Conservation (phyloP, 2,329 filamentous ascomycete species). For the Microcera coccophila region DNA sequence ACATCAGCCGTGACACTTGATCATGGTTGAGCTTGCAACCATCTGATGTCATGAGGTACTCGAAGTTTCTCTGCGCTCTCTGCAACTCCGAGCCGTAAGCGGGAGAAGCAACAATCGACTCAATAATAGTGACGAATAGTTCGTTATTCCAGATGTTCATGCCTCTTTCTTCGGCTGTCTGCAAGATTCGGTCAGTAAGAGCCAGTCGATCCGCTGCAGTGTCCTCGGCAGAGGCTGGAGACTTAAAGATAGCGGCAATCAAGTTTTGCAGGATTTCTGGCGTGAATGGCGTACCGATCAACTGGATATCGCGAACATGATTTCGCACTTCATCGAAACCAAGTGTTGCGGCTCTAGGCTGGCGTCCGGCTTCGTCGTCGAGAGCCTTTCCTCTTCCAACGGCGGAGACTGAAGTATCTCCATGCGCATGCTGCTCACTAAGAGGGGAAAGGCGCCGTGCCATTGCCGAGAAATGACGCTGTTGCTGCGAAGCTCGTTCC, state of each 20-base stretch:
- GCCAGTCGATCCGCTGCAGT: slow-evolving; percentile 30
- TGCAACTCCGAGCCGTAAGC: slow-evolving; percentile 32
- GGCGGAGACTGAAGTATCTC: neutral
- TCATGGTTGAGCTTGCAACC: slow-evolving; percentile 37
- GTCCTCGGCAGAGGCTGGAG: slow-evolving; percentile 15
- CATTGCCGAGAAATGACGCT: slow-evolving; percentile 33
- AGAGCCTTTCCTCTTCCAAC: neutral
- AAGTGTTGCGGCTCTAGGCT: neutral
- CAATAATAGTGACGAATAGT: slow-evolving; percentile 47
- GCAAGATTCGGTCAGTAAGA: slow-evolving; percentile 42
- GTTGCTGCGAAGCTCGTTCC: slow-evolving; percentile 33
- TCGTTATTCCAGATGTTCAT: slow-evolving; percentile 42
- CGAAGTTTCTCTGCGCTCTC: slow-evolving; percentile 42
- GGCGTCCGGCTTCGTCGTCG: too few species aligned
- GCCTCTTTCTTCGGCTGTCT: slow-evolving; percentile 44
- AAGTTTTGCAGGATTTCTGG: slow-evolving; percentile 36
- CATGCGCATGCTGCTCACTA: neutral
- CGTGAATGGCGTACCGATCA: slow-evolving; percentile 35
- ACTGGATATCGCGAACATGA: slow-evolving; percentile 38
- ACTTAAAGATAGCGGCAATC: slow-evolving; percentile 37
- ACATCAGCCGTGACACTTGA: slow-evolving; percentile 41
- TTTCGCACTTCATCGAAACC: slow-evolving; percentile 22
- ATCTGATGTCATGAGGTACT: slow-evolving; percentile 40
- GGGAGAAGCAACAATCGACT: slow-evolving; percentile 34
- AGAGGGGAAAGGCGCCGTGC: slow-evolving; percentile 21